Base-by-base conservation (phyloP, 2,329 filamentous ascomycete genomes). In the Metarhizium humberi region DNA sequence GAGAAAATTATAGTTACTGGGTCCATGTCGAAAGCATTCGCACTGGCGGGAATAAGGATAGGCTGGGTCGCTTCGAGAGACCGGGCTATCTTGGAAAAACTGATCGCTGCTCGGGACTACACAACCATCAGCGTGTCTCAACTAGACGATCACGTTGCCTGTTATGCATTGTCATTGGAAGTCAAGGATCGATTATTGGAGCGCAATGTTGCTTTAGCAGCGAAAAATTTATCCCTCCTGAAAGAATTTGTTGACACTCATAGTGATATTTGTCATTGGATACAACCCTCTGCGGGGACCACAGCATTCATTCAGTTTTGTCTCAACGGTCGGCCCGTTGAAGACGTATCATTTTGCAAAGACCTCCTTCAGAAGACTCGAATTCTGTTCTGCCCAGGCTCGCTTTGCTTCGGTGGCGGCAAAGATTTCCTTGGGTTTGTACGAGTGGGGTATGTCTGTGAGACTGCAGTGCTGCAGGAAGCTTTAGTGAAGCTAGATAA, bases 81-180 rank as follows among this genome's bases (percentile, higher is more conserved):
- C 67, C 65, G 67, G 5, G 71, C 73, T 0, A 76, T 95, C 55
- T 78, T 92, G 53, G 78, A 84, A 52, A 74, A 77, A 14, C 77
- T 88, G 58, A 82, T 85, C 11, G 70, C 74, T 14, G 84, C 85
- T 1, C 78, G 90, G 45, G 86, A 94, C 68, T 95, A 94, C 73
- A 95, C 89, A 3, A 91, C 88, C 30, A 95, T 95, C 63, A 88
- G 86, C 43, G 89, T 95, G 0, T 88, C 87, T n/a, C 83, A 86
- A 64, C 73, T 96, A 6, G 90, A 95, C 67, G 89, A 95, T 66
- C 79, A 81, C 51, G 77, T 95, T 11, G 91, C 90, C 2, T 79
- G 81, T 32, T 92, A 85, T 64, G 90, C 91, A 0, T 73, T 96
- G 7, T 80, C 81, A 6, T 60, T 65, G 5, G 60, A 65, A 2